These are phyloP conservation scores for Saturnispora hagleri DNA, from an alignment of 805 yeast species.

Conservation along the genomic window DNA sequence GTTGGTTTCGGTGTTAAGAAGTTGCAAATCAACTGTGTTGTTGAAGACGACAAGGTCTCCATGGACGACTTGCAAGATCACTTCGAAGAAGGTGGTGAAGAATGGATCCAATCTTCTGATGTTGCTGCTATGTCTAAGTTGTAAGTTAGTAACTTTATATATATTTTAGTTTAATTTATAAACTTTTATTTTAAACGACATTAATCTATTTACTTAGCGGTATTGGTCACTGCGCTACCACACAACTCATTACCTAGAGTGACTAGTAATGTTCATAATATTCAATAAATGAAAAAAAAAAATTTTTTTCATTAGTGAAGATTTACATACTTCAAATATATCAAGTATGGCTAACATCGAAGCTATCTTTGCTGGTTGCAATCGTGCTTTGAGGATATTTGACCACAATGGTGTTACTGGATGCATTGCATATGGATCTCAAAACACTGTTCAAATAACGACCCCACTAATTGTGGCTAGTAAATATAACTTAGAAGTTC, in stretches of 20 bases:
- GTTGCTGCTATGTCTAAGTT: conserved; percentile 97
- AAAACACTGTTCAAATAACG: conserved; percentile 58
- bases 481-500: conserved; percentile 30
- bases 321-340: no score
- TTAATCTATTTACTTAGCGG: not conserved
- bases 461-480: conserved; percentile 35
- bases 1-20: conserved; percentile 99
- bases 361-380: conserved; percentile 66
- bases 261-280: not conserved
- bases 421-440: conserved; percentile 65
- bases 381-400: conserved; percentile 51
- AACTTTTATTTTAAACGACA: not conserved
- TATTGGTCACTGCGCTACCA: not conserved
- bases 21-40: conserved; percentile 96
- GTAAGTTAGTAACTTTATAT: conserved; percentile 35
- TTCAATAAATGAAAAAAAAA: not conserved
- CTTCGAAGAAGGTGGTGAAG: conserved; percentile 81
- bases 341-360: conserved; percentile 26
- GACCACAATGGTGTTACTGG: conserved; percentile 35
- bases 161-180: not conserved
- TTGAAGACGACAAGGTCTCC: conserved; percentile 95
- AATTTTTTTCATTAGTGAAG: not conserved
- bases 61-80: conserved; percentile 74
- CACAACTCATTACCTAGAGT: no score
- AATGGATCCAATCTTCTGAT: conserved; percentile 98